Evolutionary conservation across 768 basidiomycete genomes (phyloP), one percentile per base, ranked within the genome.

Genomic region (Collybiopsis confluens): DNA sequence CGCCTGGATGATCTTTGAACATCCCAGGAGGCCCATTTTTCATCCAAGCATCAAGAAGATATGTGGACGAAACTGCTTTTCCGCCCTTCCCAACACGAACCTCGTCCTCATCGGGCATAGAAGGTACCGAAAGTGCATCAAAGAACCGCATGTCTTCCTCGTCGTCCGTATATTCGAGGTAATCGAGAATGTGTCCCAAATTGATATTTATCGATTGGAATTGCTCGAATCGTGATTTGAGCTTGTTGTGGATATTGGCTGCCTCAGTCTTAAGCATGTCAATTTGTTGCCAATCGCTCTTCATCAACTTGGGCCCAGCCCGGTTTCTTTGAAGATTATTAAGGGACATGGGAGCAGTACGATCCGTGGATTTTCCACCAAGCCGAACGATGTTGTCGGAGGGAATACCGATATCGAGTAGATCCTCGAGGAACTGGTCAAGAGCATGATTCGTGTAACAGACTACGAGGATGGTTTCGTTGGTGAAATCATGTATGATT

Each of bases 361-460:
- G 59, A 0, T 68, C 0, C 2, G 78, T 81, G 0, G 77, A 75
- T 56, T 86, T 85, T 9, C 85, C 77, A 3, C 79, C 79, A 0
- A 88, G 68, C 0, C 86, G 77, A 35, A 87, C 78, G 45, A 89
- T 79, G 27, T 64, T 69, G 0, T 41, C 8, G 0, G 56, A 37
- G 1, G 79, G 75, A 3, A 89, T 85, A 0, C 83, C 85, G 24
- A 82, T 81, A 20, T 74, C 72, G 2, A 88, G 62, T 1, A 89
- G 74, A 50, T 83, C 80, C 24, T 80, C 78, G 3, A 89, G 71
- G 52, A 89, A 83, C 47, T 86, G 81, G 55, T 88, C 86, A 0
- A 89, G 75, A 0, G 87, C 86, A 42, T 89, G 87, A 54, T 89
- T 89, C 1, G 86, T 89, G 56, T 80, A 88, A 57, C 85, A 88